Percentiles rank a stretch among this genome's conserved stretches.
Conservation (phyloP, 768 basidiomycete genomes). For the Cubamyces lactineus region DNA sequence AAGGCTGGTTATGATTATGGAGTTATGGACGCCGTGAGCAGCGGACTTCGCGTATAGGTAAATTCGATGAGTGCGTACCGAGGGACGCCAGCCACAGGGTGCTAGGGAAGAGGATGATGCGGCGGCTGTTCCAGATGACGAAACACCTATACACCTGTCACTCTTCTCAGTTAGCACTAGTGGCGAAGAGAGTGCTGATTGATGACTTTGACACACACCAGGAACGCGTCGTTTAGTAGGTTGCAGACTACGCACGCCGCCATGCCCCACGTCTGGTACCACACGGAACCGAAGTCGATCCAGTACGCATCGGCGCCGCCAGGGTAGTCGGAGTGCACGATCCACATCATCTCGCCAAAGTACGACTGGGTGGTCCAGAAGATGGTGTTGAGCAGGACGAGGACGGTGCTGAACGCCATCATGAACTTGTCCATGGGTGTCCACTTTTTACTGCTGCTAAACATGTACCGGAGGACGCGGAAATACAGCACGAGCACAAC, state of each 20-base stretch:
- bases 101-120: slow-evolving; percentile 1
- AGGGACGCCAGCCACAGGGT: slow-evolving; percentile 15
- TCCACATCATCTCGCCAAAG: slow-evolving; percentile 36
- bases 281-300: slow-evolving; percentile 27
- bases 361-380: slow-evolving; percentile 32
- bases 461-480: slow-evolving; percentile 17
- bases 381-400: slow-evolving; percentile 36
- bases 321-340: slow-evolving; percentile 28
- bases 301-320: slow-evolving; percentile 41
- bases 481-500: slow-evolving; percentile 29
- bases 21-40: too few species aligned
- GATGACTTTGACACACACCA: slow-evolving; percentile 33
- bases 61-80: neutral
- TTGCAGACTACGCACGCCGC: slow-evolving; percentile 29
- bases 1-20: slow-evolving; percentile 1
- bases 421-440: slow-evolving; percentile 25
- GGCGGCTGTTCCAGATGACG: slow-evolving; percentile 20
- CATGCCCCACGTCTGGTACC: slow-evolving; percentile 36
- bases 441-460: neutral
- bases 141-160: slow-evolving; percentile 18
- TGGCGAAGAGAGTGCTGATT: neutral
- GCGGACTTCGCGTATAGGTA: too few species aligned
- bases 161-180: neutral
- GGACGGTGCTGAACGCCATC: slow-evolving; percentile 28
- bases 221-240: slow-evolving; percentile 41